Percentiles rank a stretch among this genome's conserved stretches.
phyloP scores from a whole-genome alignment of 1,139 yeast species.

The Blastobotrys elegans region DNA sequence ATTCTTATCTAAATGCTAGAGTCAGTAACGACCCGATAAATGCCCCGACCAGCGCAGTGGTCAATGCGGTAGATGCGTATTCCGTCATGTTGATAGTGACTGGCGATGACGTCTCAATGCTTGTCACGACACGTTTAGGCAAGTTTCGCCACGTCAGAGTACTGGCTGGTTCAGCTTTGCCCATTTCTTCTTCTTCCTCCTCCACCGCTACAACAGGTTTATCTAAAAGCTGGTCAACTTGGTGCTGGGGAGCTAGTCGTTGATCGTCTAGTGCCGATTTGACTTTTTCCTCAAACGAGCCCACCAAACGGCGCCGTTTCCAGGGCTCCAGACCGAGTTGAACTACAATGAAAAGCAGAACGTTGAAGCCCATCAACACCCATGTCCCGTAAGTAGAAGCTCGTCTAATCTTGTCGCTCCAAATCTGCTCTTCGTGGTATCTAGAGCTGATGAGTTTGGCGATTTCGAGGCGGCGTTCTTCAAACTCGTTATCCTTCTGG shows the following conservation, averaged over 20 bases:
- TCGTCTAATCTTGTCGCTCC: constrained; percentile 94
- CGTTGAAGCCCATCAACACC: constrained; percentile 81
- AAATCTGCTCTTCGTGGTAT: constrained; percentile 94
- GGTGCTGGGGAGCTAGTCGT: constrained; percentile 7
- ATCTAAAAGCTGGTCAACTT: constrained; percentile 1
- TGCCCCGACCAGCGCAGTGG: constrained; percentile 14
- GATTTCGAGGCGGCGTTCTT: constrained; percentile 61
- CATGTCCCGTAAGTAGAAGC: constrained; percentile 98
- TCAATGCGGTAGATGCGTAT: constrained; percentile 9
- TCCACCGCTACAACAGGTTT: not conserved
- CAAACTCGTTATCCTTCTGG: constrained; percentile 59
- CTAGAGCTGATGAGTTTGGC: constrained; percentile 77
- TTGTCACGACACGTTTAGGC: constrained; percentile 4
- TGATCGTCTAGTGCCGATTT: constrained; percentile 41
- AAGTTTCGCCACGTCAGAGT: constrained; percentile 9
- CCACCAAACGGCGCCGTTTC: constrained; percentile 77
- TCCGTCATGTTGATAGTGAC: constrained; percentile 8
- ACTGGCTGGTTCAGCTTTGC: too few species aligned
- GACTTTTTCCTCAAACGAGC: constrained; percentile 78
- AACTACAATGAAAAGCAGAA: constrained; percentile 69
- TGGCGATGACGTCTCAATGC: constrained; percentile 9
- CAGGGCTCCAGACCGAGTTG: constrained; percentile 92
- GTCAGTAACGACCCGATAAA: constrained; percentile 12
- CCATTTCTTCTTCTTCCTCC: not conserved
- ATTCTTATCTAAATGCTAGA: constrained; percentile 10